Conservation (phyloP, 2,329 filamentous ascomycete genomes). For the Talaromyces islandicus region DNA sequence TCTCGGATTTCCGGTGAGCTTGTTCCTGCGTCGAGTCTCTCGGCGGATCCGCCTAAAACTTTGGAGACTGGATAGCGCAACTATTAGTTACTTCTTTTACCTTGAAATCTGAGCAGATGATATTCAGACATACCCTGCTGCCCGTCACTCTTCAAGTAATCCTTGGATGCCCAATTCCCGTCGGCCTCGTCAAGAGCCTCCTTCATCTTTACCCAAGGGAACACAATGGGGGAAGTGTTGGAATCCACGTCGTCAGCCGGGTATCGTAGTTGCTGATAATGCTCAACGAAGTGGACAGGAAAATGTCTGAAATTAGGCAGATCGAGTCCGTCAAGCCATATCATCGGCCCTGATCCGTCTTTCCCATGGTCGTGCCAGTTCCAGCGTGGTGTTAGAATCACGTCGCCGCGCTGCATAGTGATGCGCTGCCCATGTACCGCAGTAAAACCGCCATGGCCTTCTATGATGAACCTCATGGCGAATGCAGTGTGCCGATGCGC, state of each 20-base stretch:
- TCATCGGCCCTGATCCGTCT: slow-evolving; percentile 48
- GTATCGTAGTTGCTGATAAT: slow-evolving; percentile 44
- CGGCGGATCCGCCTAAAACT: slow-evolving; percentile 45
- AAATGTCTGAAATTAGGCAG: slow-evolving; percentile 47
- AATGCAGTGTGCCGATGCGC: too few relatives aligned
- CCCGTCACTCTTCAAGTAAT: slow-evolving; percentile 32
- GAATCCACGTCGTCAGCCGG: slow-evolving; percentile 43
- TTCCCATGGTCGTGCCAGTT: too few relatives aligned
- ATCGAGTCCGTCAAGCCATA: slow-evolving; percentile 55
- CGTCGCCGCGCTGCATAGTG: too few relatives aligned
- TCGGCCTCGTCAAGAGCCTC: slow-evolving; percentile 29
- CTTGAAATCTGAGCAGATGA: too few relatives aligned
- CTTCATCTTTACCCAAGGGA: slow-evolving; percentile 46
- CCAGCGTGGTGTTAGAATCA: too few relatives aligned
- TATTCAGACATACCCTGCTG: neutral
- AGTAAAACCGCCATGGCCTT: too few relatives aligned
- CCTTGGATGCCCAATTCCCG: slow-evolving; percentile 22
- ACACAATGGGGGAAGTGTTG: slow-evolving; percentile 38
- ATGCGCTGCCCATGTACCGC: too few relatives aligned
- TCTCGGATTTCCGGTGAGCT: slow-evolving; percentile 39
- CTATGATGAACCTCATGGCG: too few relatives aligned
- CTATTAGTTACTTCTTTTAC: neutral
- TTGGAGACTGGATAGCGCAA: slow-evolving; percentile 32
- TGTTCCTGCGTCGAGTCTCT: slow-evolving; percentile 34
- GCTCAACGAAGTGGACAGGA: slow-evolving; percentile 51